These are phyloP conservation scores for Fragaria iinumae DNA, from an alignment of 306 rosid genomes.

Conservation along the genomic window DNA sequence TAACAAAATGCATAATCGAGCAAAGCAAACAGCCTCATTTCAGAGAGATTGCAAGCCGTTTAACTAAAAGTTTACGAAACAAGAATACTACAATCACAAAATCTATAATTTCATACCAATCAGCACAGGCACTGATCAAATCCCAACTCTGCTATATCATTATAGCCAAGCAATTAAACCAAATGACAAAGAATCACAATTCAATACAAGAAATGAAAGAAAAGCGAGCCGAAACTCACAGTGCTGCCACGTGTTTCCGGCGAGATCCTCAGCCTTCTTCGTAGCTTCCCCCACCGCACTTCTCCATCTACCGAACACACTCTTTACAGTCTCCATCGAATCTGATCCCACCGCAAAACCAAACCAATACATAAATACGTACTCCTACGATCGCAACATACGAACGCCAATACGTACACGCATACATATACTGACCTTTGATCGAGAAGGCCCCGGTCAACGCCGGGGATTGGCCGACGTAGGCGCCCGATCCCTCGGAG, in stretches of 20 bases:
- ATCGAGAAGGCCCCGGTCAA: conserved; percentile 40
- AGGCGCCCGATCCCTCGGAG: conserved; percentile 34
- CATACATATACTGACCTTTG: conserved; percentile 42
- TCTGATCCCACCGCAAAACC: conserved; percentile 41
- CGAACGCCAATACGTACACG: background rate
- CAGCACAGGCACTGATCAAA: background rate
- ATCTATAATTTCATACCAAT: background rate
- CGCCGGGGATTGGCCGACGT: conserved; percentile 26
- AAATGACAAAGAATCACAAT: background rate
- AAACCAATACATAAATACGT: conserved; percentile 1
- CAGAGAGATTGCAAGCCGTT: background rate
- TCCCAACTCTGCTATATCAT: background rate
- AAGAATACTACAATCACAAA: background rate
- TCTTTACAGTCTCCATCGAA: conserved; percentile 54
- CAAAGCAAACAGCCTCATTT: background rate
- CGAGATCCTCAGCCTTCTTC: conserved; percentile 80
- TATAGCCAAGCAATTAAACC: too few species aligned
- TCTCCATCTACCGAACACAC: conserved; percentile 80
- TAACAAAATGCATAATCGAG: background rate
- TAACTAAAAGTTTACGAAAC: background rate
- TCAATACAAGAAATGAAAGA: background rate
- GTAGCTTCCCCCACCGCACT: conserved; percentile 70
- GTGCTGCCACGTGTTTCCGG: conserved; percentile 96
- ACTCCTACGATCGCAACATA: background rate
- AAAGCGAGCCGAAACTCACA: conserved; percentile 40